Evolutionary conservation across 139 green algal genomes (phyloP), one percentile per base, ranked within the genome.

Genomic region (Diplosphaera chodatii): DNA sequence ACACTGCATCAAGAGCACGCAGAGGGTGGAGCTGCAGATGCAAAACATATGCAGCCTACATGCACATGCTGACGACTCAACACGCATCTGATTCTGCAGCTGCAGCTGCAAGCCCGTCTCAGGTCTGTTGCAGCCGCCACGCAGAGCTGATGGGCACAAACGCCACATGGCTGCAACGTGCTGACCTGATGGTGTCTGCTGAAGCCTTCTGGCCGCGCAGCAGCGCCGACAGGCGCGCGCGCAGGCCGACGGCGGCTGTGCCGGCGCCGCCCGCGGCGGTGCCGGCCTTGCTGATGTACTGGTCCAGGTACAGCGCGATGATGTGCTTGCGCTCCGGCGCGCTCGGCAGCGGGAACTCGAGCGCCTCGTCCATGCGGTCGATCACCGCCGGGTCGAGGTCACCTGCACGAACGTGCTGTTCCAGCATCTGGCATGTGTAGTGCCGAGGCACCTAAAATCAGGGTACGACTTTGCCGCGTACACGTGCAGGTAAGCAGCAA

Each of bases 361-460:
- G 63, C n/a, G 87, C 86, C 75, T 98, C 94, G 72, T 98, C 94
- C 84, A 97, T 96, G 67, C 93, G 85, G 79, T 98, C 93, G 28
- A 97, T 75, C 28, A 98, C 89, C 1, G 94, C 94, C 31, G 89
- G 82, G 72, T 98, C 94, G 69, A 98, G 78, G 83, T 98, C 88
- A 3, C 48, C 48, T 59, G 48, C 48, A 59, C n/a, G n/a, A n/a
- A n/a, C n/a, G n/a, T n/a, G n/a, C n/a, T n/a, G n/a, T n/a, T n/a
- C n/a, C n/a, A n/a, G n/a, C n/a, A 48, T 48, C 37, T 48, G 6
- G 37, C 37, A 48, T 6, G 37, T 48, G 10, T 6, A 48, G 37
- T 48, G n/a, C n/a, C n/a, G n/a, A n/a, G n/a, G n/a, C n/a, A n/a
- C n/a, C n/a, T n/a, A n/a, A n/a, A n/a, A n/a, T n/a, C n/a, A n/a